Base-by-base conservation (phyloP, 805 yeast genomes). In the Spathaspora sp. region DNA sequence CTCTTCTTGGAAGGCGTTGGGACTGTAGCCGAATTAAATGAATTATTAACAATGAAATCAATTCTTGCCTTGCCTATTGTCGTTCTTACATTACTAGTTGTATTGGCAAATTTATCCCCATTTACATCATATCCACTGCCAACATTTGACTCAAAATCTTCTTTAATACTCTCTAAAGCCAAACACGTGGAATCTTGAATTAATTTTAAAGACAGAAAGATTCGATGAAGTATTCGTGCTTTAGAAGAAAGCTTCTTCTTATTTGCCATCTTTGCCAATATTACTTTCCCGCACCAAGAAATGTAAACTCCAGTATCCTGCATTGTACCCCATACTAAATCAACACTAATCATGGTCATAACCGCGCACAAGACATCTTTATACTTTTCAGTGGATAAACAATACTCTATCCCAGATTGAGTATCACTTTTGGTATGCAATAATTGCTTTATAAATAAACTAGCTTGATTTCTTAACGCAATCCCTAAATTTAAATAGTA, bases 321-420 rank as follows among this genome's bases (percentile, higher is more conserved):
- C 92, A 88, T 87, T 0, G 93, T 83, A 2, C 97, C 96, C 89
- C 96, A 87, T 14, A 89, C 92, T 48, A 89, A 85, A 68, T 90
- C 96, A 48, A 90, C 87, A 6, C 92, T 84, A 46, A 86, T 89
- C 96, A 89, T 88, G 2, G 94, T 85, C 64, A 90, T 75, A 19
- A 88, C 84, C 0, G 96, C 94, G 48, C 89, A 87, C 26, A 90
- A 65, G 4, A 89, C 87, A 62, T 89, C 96, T 62, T 90, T 89
- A 65, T 90, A 89, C 63, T 87, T 86, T 60, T 87, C 78, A 40
- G 69, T 66, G 17, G 89, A 50, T 54, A 70, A 57, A 72, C 75
- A 52, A 73, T 77, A 61, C 75, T 83, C 65, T 61, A 79, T 54
- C 63, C 79, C 62, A 18, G 67, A 56, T 42, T 62, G 65, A 28